phyloP scores from a whole-genome alignment of 1,284 basidiomycete species.

The Agaricales sp. region DNA sequence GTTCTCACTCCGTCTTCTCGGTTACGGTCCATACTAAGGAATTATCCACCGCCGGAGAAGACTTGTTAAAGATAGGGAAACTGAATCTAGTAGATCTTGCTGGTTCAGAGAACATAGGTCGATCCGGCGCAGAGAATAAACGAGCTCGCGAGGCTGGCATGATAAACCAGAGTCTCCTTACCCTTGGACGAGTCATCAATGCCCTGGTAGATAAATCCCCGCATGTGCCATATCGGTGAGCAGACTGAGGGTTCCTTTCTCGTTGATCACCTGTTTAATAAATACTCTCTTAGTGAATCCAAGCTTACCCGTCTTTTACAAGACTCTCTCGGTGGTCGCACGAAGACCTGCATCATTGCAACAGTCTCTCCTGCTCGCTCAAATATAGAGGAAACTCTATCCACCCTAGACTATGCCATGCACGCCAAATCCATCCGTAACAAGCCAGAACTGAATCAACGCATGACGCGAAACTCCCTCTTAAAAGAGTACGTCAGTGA shows the following conservation, averaged over 20 bases:
- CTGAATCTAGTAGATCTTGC: conserved; percentile 96
- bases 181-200: conserved; percentile 95
- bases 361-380: conserved; percentile 87
- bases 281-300: conserved; percentile 63
- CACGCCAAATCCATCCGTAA: conserved; percentile 96
- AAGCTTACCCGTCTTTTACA: conserved; percentile 96
- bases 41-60: conserved; percentile 69
- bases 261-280: no score
- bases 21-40: conserved; percentile 94
- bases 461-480: conserved; percentile 87
- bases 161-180: conserved; percentile 97
- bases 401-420: conserved; percentile 95
- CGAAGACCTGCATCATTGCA: conserved; percentile 97
- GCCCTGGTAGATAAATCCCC: conserved; percentile 87
- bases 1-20: conserved; percentile 97
- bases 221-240: conserved; percentile 90
- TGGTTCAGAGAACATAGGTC: conserved; percentile 95
- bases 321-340: conserved; percentile 97
- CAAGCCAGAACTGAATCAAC: conserved; percentile 91
- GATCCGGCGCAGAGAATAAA: conserved; percentile 93
- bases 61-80: conserved; percentile 89
- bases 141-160: conserved; percentile 95
- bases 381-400: conserved; percentile 96
- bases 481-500: conserved; percentile 95
- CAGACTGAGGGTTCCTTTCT: conserved; percentile 1